Conservation (phyloP, 2,329 filamentous ascomycete species). For the Hansfordia pulvinata region DNA sequence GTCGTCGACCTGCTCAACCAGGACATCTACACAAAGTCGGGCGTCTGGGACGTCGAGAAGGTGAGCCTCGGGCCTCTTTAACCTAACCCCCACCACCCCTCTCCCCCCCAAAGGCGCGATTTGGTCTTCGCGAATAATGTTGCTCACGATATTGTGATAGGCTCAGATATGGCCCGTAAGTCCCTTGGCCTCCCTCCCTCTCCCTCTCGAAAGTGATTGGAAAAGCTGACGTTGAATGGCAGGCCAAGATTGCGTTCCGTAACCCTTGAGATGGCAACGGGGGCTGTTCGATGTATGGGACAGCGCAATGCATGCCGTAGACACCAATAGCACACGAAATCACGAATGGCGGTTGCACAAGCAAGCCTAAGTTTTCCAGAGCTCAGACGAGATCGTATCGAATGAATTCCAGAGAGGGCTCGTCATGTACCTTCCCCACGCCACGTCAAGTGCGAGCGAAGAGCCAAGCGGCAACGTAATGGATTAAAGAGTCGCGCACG, state of each 20-base stretch:
- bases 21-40: conserved; percentile 58
- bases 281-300: not conserved
- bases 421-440: too few species aligned
- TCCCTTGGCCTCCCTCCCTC: conserved; percentile 1
- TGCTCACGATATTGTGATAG: conserved; percentile 12
- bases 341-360: too few species aligned
- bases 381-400: too few species aligned
- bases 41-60: conserved; percentile 72
- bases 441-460: too few species aligned
- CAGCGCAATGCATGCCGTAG: not conserved
- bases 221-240: not conserved
- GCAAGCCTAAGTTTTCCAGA: too few species aligned
- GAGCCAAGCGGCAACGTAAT: too few species aligned
- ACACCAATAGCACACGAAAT: conserved; percentile 1
- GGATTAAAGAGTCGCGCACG: too few species aligned
- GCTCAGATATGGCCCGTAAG: conserved; percentile 34
- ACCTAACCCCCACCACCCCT: conserved; percentile 3
- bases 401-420: too few species aligned
- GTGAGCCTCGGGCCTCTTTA: conserved; percentile 19
- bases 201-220: not conserved
- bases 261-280: conserved; percentile 9
- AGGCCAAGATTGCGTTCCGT: conserved; percentile 28
- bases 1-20: conserved; percentile 50
- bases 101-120: conserved; percentile 2
- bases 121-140: conserved; percentile 1